phyloP scores from a whole-genome alignment of 225 moss, liverwort and hornwort species.

The Pseudoscleropodium purum region DNA sequence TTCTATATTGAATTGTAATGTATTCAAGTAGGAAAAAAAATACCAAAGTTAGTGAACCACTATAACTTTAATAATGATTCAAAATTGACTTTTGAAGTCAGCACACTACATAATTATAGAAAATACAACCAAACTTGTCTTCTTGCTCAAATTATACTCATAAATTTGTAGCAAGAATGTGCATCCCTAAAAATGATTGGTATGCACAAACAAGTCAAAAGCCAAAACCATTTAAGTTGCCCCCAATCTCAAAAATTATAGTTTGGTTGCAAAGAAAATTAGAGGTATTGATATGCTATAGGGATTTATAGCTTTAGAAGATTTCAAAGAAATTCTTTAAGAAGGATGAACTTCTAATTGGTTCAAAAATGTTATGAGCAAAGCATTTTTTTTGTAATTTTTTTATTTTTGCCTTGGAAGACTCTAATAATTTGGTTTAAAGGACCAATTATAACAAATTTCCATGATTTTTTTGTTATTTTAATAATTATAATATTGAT shows the following conservation, averaged over 20 bases:
- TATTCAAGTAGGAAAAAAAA: neutral
- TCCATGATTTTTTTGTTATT: too few relatives aligned
- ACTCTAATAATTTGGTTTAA: too few relatives aligned
- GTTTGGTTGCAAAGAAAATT: too few relatives aligned
- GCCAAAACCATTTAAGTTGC: neutral
- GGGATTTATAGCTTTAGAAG: too few relatives aligned
- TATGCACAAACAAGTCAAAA: neutral
- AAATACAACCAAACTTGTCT: neutral
- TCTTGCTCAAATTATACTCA: neutral
- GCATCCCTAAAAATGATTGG: neutral
- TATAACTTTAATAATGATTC: neutral
- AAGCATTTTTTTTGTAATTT: too few relatives aligned
- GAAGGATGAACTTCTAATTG: too few relatives aligned
- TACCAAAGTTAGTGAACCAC: neutral
- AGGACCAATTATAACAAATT: too few relatives aligned
- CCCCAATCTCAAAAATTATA: neutral
- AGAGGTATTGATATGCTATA: too few relatives aligned
- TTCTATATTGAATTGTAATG: neutral
- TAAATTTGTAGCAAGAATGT: neutral
- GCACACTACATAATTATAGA: neutral
- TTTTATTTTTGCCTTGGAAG: too few relatives aligned
- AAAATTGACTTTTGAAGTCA: neutral
- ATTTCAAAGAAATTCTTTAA: too few relatives aligned
- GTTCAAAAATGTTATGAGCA: too few relatives aligned
- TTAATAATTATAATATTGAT: too few relatives aligned